Evolutionary conservation across 805 yeast species (phyloP).

Genomic region (Barnettozyma californica): DNA sequence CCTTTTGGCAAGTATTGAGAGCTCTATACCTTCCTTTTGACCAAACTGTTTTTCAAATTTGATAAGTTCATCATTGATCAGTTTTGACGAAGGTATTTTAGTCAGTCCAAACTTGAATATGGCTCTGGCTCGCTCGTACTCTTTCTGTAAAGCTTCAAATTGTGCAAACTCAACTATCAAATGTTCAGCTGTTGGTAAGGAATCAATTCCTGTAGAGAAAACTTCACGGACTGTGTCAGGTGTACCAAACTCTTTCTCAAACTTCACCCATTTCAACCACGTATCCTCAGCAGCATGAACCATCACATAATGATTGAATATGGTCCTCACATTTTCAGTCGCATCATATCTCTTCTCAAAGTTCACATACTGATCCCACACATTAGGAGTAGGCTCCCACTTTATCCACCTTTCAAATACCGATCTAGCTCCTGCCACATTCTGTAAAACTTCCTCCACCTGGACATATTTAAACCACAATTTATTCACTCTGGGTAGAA

Average conservation of each 20-base stretch:
- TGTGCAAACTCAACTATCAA: slow-evolving; percentile 53
- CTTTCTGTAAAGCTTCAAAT: slow-evolving; percentile 62
- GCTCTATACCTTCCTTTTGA: slow-evolving; percentile 44
- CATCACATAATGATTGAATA: slow-evolving; percentile 53
- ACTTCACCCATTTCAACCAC: slow-evolving; percentile 74
- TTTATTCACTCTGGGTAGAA: slow-evolving; percentile 76
- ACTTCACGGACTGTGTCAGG: slow-evolving; percentile 50
- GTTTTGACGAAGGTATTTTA: slow-evolving; percentile 34
- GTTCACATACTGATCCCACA: slow-evolving; percentile 70
- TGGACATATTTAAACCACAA: slow-evolving; percentile 82
- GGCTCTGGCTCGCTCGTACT: slow-evolving; percentile 57
- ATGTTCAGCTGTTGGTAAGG: slow-evolving; percentile 32
- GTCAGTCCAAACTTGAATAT: slow-evolving; percentile 49
- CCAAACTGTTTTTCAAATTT: slow-evolving; percentile 67
- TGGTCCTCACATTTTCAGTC: slow-evolving; percentile 47
- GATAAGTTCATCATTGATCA: slow-evolving; percentile 39
- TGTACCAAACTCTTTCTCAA: slow-evolving; percentile 54
- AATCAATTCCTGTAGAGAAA: slow-evolving; percentile 62
- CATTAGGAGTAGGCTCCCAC: slow-evolving; percentile 64
- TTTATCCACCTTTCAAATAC: slow-evolving; percentile 76
- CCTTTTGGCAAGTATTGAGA: slow-evolving; percentile 48
- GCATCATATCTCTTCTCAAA: slow-evolving; percentile 69
- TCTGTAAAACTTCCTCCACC: slow-evolving; percentile 73
- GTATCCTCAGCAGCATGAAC: slow-evolving; percentile 47
- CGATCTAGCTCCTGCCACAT: slow-evolving; percentile 52